Evolutionary conservation across 306 rosid species (phyloP), one percentile per base, ranked within the genome.

Genomic region (Gleditsia sinensis): DNA sequence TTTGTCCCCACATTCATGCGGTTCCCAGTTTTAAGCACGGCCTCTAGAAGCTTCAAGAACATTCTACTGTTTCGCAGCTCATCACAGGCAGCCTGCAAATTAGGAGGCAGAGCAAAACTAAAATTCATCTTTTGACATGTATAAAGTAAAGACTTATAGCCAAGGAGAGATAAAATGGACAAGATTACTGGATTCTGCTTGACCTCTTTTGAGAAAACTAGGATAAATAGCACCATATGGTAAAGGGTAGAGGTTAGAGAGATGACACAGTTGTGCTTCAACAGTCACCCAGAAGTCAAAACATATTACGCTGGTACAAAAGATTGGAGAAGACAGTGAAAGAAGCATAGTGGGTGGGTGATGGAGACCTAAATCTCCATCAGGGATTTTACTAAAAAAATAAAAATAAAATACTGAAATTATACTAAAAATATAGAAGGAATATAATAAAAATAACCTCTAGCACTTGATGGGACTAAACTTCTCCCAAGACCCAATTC

Each of bases 1-100:
- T 91, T 90, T 23, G 98, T 91, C 62, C 98, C 98, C 24, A 94
- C 97, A 43, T 91, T 94, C 98, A 94, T 94, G 16, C 98, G 88
- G 84, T 91, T 94, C 59, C 98, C 97, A 1, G 98, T 94, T 88
- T 94, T 94, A 33, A 94, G 91, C 49, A 94, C 98, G 45, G 97
- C 96, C 73, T 94, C 96, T 6, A 94, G 79, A 76, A 94, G 97
- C 90, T 94, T 94, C 82, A 86, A 82, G 86, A 94, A 94, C 97
- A 94, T 88, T 80, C 96, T 90, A 80, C 90, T 85, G 66, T 75
- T 86, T 69, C 91, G 86, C 80, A 94, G 81, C 79, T 94, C 98
- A 72, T 90, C 95, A 62, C 98, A 90, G 2, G 95, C 93, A 80
- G 77, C 88, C 98, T 94, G 72, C 28, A 53, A 64, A 55, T 9